Evolutionary conservation across 352 stramenopile genomes (phyloP), one percentile per base, ranked within the genome.

Genomic region (Phytophthora citricola): DNA sequence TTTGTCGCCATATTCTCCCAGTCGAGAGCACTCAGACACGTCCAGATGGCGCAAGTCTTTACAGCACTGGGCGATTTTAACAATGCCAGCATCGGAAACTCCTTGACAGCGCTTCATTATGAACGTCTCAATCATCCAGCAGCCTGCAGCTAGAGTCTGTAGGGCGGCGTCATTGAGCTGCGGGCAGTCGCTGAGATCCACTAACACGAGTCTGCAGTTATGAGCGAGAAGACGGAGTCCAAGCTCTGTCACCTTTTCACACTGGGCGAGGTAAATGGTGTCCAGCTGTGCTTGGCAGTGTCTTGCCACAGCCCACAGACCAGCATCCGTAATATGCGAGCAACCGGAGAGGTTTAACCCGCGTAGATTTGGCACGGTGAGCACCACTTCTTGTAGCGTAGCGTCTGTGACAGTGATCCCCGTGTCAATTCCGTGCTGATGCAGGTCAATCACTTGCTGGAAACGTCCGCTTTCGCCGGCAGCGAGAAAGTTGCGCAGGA

Each of bases 1-100:
- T 63, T 96, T 93, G 78, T 98, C 94, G 1, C 94, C 94, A 64
- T 95, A 98, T 68, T 98, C 92, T 32, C 91, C 91, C 0, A 97
- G 79, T 34, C 81, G 83, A 43, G 88, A 79, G 50, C 91, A 98
- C 53, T 93, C 81, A 15, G 86, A 92, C 20, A 97, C 84, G 63
- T 97, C 92, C 4, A 98, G 60, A 51, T 92, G 73, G 9, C 73
- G 80, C 41, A 98, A 63, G 3, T 88, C 62, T 34, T 90, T 89
- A 61, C 90, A 97, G 57, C 87, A 93, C 56, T 93, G 86, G 1
- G 91, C 91, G n/a, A 97, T 69, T 64, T 93, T 93, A 53, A 93
- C 88, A 41, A 97, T 75, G 0, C 91, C 92, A 0, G 84, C 79
- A 76, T 98, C 92, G 5, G 87, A 92, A 53, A 97, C 75, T 11